Base-by-base conservation (phyloP, 495 filamentous ascomycete genomes). In the Aspergillus leporis region DNA sequence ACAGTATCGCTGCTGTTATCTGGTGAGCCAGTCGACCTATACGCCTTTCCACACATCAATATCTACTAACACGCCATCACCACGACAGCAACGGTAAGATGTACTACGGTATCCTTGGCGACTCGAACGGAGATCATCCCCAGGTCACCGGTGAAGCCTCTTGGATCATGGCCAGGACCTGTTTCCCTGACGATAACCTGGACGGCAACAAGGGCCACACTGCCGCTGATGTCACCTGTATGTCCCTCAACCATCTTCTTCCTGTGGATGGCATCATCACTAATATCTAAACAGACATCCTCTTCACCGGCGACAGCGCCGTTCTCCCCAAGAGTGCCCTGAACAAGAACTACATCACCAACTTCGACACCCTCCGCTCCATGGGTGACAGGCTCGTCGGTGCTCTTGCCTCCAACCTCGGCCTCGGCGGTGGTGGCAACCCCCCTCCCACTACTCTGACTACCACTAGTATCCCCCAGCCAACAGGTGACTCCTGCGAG, bases 41-140 rank as follows among this genome's bases (percentile, higher is more conserved):
- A 18, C 4, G 3, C 41, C n/a, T 13, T 28, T 28, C 25, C 25
- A 28, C 25, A 28, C 25, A 28, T 28, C 25, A 28, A 28, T 28
- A 28, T 28, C 6, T 6, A 28, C 5, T 21, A 43, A 30, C 22
- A 3, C 25, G 6, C 25, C 25, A 28, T 28, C 25, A 28, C 25
- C 25, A 28, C 6, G 40, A 1, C 22, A 67, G 73, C 40, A 58
- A 71, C 28, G 67, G 69, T 9, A 72, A 74, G 8, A 76, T 76
- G 72, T 74, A 67, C 61, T 76, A 76, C 45, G 74, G 74, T 8
- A 74, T 76, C 49, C 68, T 70, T 28, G 74, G 74, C 5, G 74
- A 76, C 49, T 59, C 70, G 16, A 66, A 76, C 60, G 70, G 72
- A 7, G 68, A 74, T 52, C 52, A 47, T 4, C 74, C 74, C 7